Conservation (phyloP, 768 basidiomycete genomes). For the Rhizopogon rudus region DNA sequence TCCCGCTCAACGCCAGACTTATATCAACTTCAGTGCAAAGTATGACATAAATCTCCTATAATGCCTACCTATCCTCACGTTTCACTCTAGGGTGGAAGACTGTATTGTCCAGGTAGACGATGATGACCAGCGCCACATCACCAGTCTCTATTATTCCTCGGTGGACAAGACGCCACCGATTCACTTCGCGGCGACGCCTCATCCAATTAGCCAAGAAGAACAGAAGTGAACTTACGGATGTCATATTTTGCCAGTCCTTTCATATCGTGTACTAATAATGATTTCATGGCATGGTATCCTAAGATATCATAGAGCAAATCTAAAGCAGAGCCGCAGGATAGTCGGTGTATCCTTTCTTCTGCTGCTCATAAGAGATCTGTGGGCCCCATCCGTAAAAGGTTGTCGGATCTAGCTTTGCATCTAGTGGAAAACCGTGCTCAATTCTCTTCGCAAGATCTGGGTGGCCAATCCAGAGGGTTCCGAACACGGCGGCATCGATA, state of each 20-base stretch:
- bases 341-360: background rate
- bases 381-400: constrained; percentile 21
- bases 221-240: background rate
- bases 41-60: constrained; percentile 10
- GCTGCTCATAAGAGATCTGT: no score
- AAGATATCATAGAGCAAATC: background rate
- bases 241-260: background rate
- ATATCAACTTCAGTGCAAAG: constrained; percentile 36
- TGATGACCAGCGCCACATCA: constrained; percentile 20
- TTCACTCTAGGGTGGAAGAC: constrained; percentile 2
- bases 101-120: constrained; percentile 9
- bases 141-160: constrained; percentile 25
- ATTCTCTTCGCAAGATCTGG: constrained; percentile 36
- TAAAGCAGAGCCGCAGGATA: constrained; percentile 25
- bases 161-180: constrained; percentile 28
- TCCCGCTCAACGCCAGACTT: constrained; percentile 29
- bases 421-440: constrained; percentile 5
- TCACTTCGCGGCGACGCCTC: constrained; percentile 15
- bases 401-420: constrained; percentile 12
- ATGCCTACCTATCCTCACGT: background rate
- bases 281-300: background rate
- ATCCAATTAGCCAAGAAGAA: constrained; percentile 1
- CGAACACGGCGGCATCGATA: constrained; percentile 4
- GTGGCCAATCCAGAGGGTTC: constrained; percentile 29
- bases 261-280: background rate